A percentile compares a stretch with the other conserved stretches of the same genome.
Evolutionary conservation across 768 basidiomycete species (phyloP).

Genomic region (Rhodosporidiobolus odoratus): DNA sequence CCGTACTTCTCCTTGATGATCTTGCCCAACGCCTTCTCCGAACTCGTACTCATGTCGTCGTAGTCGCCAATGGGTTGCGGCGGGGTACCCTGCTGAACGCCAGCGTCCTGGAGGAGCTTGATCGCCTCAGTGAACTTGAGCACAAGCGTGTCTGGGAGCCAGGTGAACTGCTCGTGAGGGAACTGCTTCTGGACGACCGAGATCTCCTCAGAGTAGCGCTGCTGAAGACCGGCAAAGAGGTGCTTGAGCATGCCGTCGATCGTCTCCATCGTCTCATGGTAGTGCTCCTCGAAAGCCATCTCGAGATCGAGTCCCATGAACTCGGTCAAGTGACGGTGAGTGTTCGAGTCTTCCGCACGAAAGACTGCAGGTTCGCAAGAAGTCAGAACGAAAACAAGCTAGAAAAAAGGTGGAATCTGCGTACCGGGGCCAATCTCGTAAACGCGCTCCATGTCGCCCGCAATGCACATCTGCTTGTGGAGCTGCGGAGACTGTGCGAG

Average conservation of each 20-base stretch:
- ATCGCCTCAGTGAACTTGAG: slow-evolving; percentile 83
- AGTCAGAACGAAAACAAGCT: neutral
- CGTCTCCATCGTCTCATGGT: slow-evolving; percentile 92
- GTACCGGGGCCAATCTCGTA: slow-evolving; percentile 77
- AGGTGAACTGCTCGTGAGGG: slow-evolving; percentile 93
- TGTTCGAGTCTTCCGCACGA: slow-evolving; percentile 95
- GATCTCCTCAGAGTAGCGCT: slow-evolving; percentile 75
- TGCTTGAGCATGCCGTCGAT: slow-evolving; percentile 78
- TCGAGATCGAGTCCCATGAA: slow-evolving; percentile 98
- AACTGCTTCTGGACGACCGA: slow-evolving; percentile 75
- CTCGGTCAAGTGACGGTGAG: slow-evolving; percentile 96
- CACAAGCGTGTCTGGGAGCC: slow-evolving; percentile 80
- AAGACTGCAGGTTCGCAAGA: slow-evolving; percentile 60
- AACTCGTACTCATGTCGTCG: slow-evolving; percentile 94
- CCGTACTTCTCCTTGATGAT: slow-evolving; percentile 88
- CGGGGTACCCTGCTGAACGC: slow-evolving; percentile 55
- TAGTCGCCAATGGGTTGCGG: slow-evolving; percentile 55
- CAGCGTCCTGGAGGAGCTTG: slow-evolving; percentile 77
- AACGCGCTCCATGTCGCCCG: slow-evolving; percentile 94
- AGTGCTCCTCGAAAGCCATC: slow-evolving; percentile 97
- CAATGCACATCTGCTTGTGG: slow-evolving; percentile 98
- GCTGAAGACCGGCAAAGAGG: slow-evolving; percentile 77
- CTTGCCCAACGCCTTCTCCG: slow-evolving; percentile 86
- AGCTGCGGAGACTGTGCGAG: slow-evolving; percentile 96
- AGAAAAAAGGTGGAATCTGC: neutral